These are phyloP conservation scores for Yarrowia sp. DNA, from an alignment of 805 yeast genomes.

Conservation along the genomic window DNA sequence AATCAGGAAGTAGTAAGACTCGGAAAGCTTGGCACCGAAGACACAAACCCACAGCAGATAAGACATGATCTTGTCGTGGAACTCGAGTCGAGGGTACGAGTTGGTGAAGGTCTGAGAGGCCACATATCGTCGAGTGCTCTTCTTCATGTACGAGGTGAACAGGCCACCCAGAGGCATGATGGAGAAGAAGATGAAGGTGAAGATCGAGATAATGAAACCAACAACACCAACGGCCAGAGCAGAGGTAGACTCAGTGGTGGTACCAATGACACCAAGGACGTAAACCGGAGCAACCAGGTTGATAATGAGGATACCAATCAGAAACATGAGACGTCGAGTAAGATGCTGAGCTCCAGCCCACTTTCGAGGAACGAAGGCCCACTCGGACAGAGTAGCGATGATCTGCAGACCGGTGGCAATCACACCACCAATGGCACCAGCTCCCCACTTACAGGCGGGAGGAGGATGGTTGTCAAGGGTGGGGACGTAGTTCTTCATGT, in stretches of 20 bases:
- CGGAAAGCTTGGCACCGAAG: conserved; percentile 82
- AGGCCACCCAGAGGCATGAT: conserved; percentile 96
- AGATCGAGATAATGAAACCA: conserved; percentile 83
- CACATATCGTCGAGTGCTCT: conserved; percentile 79
- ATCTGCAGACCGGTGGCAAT: conserved; percentile 81
- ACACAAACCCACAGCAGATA: conserved; percentile 87
- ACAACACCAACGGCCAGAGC: conserved; percentile 66
- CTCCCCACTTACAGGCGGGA: conserved; percentile 88
- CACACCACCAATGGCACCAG: conserved; percentile 89
- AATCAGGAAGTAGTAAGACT: conserved; percentile 90
- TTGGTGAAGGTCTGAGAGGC: conserved; percentile 97
- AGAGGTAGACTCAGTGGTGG: conserved; percentile 44
- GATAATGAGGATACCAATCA: conserved; percentile 54
- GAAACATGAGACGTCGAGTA: conserved; percentile 78
- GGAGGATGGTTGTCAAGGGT: conserved; percentile 81
- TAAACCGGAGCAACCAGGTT: conserved; percentile 54
- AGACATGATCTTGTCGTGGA: conserved; percentile 95
- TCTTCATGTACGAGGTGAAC: conserved; percentile 88
- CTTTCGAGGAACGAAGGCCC: conserved; percentile 94
- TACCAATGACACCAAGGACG: conserved; percentile 46
- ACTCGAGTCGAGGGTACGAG: conserved; percentile 72
- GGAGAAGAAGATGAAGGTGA: conserved; percentile 80
- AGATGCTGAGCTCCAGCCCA: conserved; percentile 99
- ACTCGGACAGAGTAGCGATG: conserved; percentile 84
- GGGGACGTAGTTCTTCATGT: conserved; percentile 84